phyloP scores from a whole-genome alignment of 805 yeast species.

The Torulaspora franciscae region DNA sequence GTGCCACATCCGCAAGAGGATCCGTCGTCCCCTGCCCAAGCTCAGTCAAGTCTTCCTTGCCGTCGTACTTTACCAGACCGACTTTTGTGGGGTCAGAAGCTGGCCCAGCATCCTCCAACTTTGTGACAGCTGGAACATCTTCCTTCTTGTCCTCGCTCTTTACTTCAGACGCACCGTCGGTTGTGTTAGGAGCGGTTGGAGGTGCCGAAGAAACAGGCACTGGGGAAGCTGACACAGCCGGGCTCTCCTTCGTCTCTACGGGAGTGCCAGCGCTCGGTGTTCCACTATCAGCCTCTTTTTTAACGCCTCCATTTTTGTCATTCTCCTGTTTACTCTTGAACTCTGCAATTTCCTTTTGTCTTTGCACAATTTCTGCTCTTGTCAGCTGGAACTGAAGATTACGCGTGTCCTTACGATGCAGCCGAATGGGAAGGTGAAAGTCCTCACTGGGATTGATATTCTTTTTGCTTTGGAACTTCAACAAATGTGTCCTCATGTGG shows the following conservation, averaged over 20 bases:
- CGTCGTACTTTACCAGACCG: slow-evolving; percentile 40
- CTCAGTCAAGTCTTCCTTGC: slow-evolving; percentile 39
- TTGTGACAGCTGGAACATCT: slow-evolving; percentile 23
- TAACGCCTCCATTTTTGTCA: slow-evolving; percentile 31
- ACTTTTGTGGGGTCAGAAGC: slow-evolving; percentile 37
- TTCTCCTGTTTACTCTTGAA: slow-evolving; percentile 35
- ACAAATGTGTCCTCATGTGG: slow-evolving; percentile 69
- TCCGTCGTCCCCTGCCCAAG: slow-evolving; percentile 35
- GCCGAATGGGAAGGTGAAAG: slow-evolving; percentile 76
- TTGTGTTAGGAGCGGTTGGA: background rate
- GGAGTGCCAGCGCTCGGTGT: slow-evolving; percentile 9
- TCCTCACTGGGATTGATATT: slow-evolving; percentile 65
- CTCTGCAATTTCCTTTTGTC: slow-evolving; percentile 46
- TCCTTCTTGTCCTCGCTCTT: slow-evolving; percentile 9
- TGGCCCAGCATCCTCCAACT: slow-evolving; percentile 38
- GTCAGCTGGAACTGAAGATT: slow-evolving; percentile 83
- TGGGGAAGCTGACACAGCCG: slow-evolving; percentile 3
- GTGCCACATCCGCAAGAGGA: slow-evolving; percentile 67
- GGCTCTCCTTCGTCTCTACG: background rate
- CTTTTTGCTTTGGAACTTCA: slow-evolving; percentile 72
- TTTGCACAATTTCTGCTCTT: slow-evolving; percentile 65
- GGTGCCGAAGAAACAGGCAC: slow-evolving; percentile 5
- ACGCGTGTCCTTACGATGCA: slow-evolving; percentile 91
- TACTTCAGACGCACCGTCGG: slow-evolving; percentile 4
- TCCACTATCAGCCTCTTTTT: slow-evolving; percentile 16